Evolutionary conservation across 768 basidiomycete species (phyloP).

Genomic region (Tricholoma hemisulphureum): DNA sequence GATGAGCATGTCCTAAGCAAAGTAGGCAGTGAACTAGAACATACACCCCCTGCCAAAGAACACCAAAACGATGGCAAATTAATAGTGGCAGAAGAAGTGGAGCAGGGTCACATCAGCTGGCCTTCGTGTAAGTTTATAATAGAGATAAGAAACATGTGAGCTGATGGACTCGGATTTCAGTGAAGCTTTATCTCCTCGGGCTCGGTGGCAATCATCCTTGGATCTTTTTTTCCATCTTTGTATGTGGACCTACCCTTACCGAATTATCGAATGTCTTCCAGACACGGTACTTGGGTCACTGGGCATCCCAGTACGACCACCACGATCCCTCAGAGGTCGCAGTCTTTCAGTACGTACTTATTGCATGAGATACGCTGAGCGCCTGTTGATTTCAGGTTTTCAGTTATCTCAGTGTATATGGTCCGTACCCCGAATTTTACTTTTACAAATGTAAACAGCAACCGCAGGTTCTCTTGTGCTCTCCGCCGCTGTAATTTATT

Average conservation of each 20-base stretch:
- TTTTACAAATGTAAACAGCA: neutral
- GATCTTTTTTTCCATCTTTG: conserved; percentile 32
- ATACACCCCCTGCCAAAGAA: conserved; percentile 16
- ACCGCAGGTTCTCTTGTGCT: conserved; percentile 33
- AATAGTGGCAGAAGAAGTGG: conserved; percentile 64
- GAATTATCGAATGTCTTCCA: conserved; percentile 28
- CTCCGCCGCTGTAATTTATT: conserved; percentile 29
- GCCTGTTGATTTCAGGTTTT: neutral
- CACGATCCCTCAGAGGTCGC: conserved; percentile 30
- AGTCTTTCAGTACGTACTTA: conserved; percentile 34
- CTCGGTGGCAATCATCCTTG: conserved; percentile 36
- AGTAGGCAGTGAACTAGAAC: conserved; percentile 24
- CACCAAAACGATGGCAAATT: conserved; percentile 51
- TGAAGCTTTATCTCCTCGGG: conserved; percentile 38
- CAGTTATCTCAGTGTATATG: conserved; percentile 52
- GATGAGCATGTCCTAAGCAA: conserved; percentile 28
- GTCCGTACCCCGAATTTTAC: conserved; percentile 7
- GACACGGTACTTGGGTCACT: conserved; percentile 45
- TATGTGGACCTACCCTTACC: conserved; percentile 21
- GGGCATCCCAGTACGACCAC: conserved; percentile 44
- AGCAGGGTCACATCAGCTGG: conserved; percentile 58
- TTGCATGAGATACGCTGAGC: neutral
- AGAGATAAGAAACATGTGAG: conserved; percentile 10
- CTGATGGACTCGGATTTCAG: conserved; percentile 10
- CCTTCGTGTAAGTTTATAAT: conserved; percentile 33